Evolutionary conservation across 345 rosid species (phyloP).

Genomic region (Ceriops zippeliana): DNA sequence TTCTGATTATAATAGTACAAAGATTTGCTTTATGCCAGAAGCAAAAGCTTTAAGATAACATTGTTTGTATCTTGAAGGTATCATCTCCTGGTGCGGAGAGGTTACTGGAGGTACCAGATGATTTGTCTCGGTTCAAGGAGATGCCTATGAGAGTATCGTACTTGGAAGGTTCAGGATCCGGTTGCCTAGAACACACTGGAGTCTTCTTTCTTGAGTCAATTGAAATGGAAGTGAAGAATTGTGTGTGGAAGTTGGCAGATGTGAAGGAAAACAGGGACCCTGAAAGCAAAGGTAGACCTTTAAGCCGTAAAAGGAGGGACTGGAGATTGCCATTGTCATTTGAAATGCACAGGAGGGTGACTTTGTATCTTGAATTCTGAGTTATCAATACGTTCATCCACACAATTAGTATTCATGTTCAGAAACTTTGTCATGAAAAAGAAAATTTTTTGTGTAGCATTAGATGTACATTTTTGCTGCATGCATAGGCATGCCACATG

Average conservation of each 20-base stretch:
- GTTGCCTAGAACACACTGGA: constrained; percentile 40
- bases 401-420: not conserved
- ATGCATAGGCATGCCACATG: not conserved
- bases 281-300: constrained; percentile 66
- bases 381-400: not conserved
- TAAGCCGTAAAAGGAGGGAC: constrained; percentile 72
- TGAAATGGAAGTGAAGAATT: constrained; percentile 50
- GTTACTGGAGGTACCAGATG: constrained; percentile 69
- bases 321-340: constrained; percentile 64
- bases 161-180: constrained; percentile 38
- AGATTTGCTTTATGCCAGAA: not conserved
- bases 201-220: constrained; percentile 61
- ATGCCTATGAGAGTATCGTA: constrained; percentile 72
- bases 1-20: not conserved
- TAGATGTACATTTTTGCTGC: not conserved
- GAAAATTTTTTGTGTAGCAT: not conserved
- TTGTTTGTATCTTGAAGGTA: constrained; percentile 43
- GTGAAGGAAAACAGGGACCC: constrained; percentile 84
- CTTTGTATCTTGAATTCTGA: constrained; percentile 55
- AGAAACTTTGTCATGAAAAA: not conserved
- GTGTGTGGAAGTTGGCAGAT: constrained; percentile 82
- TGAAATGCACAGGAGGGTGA: constrained; percentile 47
- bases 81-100: constrained; percentile 93
- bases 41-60: not conserved
- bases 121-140: constrained; percentile 59